Evolutionary conservation across 306 rosid species (phyloP).

Genomic region (Crataegus laevigata): DNA sequence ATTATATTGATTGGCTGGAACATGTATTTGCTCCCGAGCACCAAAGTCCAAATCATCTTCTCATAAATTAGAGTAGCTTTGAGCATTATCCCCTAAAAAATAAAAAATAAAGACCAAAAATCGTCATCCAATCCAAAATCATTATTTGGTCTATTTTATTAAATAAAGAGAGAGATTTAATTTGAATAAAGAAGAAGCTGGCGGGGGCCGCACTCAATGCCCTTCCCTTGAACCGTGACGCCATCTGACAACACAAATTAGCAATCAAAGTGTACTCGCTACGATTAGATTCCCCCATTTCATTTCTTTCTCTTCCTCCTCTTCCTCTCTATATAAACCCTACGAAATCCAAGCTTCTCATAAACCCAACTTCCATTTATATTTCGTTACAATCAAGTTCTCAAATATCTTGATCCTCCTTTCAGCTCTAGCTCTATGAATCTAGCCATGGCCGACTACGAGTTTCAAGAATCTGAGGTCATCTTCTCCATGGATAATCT

Average conservation of each 20-base stretch:
- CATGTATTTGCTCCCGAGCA: too few species aligned
- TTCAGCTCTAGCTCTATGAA: neutral
- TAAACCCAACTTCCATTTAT: neutral
- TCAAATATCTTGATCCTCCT: neutral
- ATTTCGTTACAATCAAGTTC: neutral
- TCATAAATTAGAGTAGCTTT: too few species aligned
- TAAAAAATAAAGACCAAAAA: too few species aligned
- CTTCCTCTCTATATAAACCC: constrained; percentile 14
- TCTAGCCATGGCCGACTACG: constrained; percentile 32
- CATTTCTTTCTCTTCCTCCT: neutral
- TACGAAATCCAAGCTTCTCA: constrained; percentile 2
- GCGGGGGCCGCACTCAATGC: constrained; percentile 60
- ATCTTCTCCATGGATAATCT: constrained; percentile 38
- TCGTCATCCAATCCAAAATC: neutral
- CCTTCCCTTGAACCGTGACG: constrained; percentile 32
- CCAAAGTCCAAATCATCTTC: too few species aligned
- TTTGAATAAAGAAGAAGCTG: neutral
- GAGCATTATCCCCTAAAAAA: too few species aligned
- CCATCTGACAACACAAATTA: constrained; percentile 34
- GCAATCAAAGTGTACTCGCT: constrained; percentile 30
- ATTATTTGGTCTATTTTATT: too few species aligned
- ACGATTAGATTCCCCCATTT: constrained; percentile 21
- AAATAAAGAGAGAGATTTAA: neutral
- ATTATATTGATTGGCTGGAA: too few species aligned
- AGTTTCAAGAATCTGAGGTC: constrained; percentile 65